Percentiles rank a stretch among this genome's conserved stretches.
These are phyloP conservation scores for Akanthomyces dipterigenus DNA, from an alignment of 2,329 filamentous ascomycete genomes.

Conservation along the genomic window DNA sequence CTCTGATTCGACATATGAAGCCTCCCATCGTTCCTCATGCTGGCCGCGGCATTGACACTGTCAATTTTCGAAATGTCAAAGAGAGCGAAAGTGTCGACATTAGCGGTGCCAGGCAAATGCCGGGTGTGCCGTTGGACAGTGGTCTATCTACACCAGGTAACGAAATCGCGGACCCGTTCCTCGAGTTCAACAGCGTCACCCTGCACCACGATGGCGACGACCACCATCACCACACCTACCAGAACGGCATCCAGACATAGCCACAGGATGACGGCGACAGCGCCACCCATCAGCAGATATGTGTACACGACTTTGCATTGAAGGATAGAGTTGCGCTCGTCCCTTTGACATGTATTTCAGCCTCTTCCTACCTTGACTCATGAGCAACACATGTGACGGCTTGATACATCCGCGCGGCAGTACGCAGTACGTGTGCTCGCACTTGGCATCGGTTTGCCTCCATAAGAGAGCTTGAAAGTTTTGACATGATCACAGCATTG, in stretches of 20 bases:
- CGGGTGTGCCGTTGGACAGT: slow-evolving; percentile 81
- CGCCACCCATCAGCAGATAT: slow-evolving; percentile 15
- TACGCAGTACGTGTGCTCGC: background rate
- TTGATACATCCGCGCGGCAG: background rate
- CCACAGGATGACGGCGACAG: background rate
- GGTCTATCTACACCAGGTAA: slow-evolving; percentile 77
- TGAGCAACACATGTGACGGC: background rate
- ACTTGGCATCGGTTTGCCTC: background rate
- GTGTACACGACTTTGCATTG: slow-evolving; percentile 10
- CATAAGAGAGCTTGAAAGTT: background rate
- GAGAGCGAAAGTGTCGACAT: slow-evolving; percentile 94
- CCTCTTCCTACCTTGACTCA: background rate
- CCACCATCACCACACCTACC: slow-evolving; percentile 29
- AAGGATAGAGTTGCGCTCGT: slow-evolving; percentile 2
- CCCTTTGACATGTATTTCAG: slow-evolving; percentile 2
- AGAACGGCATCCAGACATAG: slow-evolving; percentile 17
- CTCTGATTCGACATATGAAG: slow-evolving; percentile 93
- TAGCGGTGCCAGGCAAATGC: slow-evolving; percentile 48
- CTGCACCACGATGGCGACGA: slow-evolving; percentile 94
- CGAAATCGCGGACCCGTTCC: slow-evolving; percentile 83
- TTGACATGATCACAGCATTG: background rate
- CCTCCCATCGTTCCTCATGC: slow-evolving; percentile 93
- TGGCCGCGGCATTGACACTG: slow-evolving; percentile 82
- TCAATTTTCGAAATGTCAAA: slow-evolving; percentile 98
- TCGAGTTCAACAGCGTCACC: slow-evolving; percentile 98